Evolutionary conservation across 2,329 filamentous ascomycete species (phyloP).

Genomic region (Colletotrichum tofieldiae): DNA sequence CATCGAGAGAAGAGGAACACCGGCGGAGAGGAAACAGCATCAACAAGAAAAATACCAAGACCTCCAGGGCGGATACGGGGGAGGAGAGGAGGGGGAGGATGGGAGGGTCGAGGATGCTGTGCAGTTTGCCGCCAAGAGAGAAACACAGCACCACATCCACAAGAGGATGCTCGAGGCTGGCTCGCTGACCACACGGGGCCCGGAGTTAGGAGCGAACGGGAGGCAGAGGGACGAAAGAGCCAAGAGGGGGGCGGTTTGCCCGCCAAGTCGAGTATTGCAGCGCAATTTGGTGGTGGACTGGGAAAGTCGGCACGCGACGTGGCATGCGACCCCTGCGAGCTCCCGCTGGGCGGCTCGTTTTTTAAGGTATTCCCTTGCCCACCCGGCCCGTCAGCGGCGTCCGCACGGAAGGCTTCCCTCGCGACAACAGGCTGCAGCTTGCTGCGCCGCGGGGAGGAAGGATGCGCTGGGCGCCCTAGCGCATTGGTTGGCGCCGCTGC

Average conservation of each 20-base stretch:
- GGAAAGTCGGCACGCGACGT: conserved; percentile 41
- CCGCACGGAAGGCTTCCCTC: background rate
- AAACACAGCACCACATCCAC: background rate
- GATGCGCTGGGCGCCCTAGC: background rate
- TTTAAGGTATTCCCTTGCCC: background rate
- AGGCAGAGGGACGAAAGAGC: background rate
- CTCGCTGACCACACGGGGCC: background rate
- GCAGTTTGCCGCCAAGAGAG: conserved; percentile 7
- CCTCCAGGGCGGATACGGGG: conserved; percentile 9
- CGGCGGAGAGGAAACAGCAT: background rate
- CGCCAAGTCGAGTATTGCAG: conserved; percentile 25
- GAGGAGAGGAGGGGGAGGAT: background rate
- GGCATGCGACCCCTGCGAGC: conserved; percentile 35
- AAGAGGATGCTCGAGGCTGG: background rate
- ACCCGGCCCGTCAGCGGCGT: conserved; percentile 24
- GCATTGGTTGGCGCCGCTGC: background rate
- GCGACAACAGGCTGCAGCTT: background rate
- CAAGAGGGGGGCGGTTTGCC: conserved; percentile 3
- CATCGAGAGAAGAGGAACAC: background rate
- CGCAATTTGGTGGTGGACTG: conserved; percentile 23
- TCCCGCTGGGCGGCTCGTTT: conserved; percentile 26
- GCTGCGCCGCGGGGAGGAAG: background rate
- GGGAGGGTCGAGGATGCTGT: background rate
- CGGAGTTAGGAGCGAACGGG: conserved; percentile 3
- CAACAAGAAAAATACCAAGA: conserved; percentile 7